Evolutionary conservation across 768 basidiomycete genomes (phyloP).

Genomic region (Ephemerocybe angulata): DNA sequence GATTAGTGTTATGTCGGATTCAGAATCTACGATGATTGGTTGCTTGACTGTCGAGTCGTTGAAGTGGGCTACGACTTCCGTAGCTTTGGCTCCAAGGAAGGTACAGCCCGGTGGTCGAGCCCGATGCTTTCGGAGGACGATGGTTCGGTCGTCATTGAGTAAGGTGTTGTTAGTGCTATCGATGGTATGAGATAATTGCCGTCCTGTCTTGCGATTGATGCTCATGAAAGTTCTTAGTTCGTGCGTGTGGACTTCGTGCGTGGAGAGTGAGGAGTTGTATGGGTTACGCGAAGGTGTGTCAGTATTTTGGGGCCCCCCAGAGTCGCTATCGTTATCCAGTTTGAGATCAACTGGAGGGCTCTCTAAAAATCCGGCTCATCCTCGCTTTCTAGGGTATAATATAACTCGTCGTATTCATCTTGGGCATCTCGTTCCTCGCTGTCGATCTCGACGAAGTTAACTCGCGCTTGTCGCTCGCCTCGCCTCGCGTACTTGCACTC

Average conservation of each 20-base stretch:
- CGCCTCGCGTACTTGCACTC: conserved; percentile 28
- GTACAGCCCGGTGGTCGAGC: conserved; percentile 28
- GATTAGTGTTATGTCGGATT: conserved; percentile 35
- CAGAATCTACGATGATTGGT: conserved; percentile 25
- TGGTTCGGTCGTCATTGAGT: no score
- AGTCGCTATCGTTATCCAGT: no score
- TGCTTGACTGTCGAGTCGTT: background rate
- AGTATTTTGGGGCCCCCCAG: no score
- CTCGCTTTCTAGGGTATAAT: conserved; percentile 11
- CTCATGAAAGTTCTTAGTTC: background rate
- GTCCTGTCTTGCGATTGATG: background rate
- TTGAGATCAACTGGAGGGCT: no score
- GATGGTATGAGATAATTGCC: background rate
- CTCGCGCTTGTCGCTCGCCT: conserved; percentile 15
- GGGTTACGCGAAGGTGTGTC: no score
- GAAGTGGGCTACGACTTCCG: conserved; percentile 1
- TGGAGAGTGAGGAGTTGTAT: no score
- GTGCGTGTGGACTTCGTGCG: no score
- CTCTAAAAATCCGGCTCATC: conserved; percentile 20
- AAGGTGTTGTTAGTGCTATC: no score
- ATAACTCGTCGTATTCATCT: conserved; percentile 26
- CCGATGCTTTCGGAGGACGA: no score
- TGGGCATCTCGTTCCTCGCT: conserved; percentile 18
- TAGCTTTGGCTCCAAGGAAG: conserved; percentile 30
- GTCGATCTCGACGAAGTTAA: conserved; percentile 10